Evolutionary conservation across 2,329 filamentous ascomycete species (phyloP).

Genomic region (Talaromyces funiculosus): DNA sequence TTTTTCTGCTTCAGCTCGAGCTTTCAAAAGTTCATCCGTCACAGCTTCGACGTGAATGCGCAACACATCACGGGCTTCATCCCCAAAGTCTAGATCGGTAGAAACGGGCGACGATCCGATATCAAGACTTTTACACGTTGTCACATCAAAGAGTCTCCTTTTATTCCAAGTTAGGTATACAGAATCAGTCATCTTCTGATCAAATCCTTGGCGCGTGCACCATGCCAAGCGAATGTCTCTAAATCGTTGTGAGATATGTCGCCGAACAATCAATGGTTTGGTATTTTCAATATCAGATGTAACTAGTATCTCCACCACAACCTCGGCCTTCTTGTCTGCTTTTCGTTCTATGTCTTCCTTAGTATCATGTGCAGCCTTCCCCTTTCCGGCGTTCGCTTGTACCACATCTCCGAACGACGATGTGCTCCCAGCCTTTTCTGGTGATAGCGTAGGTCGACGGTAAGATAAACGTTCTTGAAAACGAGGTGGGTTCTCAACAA

Average conservation of each 20-base stretch:
- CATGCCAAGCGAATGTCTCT: conserved; percentile 64
- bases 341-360: neutral
- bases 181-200: conserved; percentile 44
- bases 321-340: neutral
- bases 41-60: conserved; percentile 72
- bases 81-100: conserved; percentile 1
- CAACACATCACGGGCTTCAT: conserved; percentile 31
- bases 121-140: conserved; percentile 64
- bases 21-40: conserved; percentile 58
- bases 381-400: neutral
- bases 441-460: neutral
- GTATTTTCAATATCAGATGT: conserved; percentile 60
- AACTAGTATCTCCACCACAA: conserved; percentile 58
- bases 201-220: conserved; percentile 57
- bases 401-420: neutral
- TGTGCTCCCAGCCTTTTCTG: neutral
- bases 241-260: conserved; percentile 63
- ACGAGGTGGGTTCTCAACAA: neutral
- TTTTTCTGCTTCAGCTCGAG: conserved; percentile 11
- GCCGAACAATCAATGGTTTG: conserved; percentile 56
- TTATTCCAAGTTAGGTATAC: conserved; percentile 77
- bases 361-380: neutral
- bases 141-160: conserved; percentile 66
- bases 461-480: neutral
- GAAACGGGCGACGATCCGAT: conserved; percentile 41